Evolutionary conservation across 768 basidiomycete genomes (phyloP).

Genomic region (Trametes villosa): DNA sequence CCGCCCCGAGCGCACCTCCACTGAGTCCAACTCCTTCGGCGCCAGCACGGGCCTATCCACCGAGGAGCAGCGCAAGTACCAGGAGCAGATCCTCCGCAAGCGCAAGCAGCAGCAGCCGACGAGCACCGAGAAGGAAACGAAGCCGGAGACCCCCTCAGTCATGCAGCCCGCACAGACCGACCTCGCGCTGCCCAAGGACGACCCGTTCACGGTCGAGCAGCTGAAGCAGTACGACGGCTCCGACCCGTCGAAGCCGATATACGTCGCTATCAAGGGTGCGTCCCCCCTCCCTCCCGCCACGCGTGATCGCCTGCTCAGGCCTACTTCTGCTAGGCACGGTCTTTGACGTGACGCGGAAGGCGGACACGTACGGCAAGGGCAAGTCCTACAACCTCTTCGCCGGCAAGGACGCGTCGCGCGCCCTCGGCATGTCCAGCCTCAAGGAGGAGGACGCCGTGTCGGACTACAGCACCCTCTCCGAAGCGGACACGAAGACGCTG

Average conservation of each 20-base stretch:
- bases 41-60: constrained; percentile 11
- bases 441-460: constrained; percentile 84
- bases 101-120: constrained; percentile 30
- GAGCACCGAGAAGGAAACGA: constrained; percentile 22
- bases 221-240: constrained; percentile 76
- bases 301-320: neutral
- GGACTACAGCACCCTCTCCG: constrained; percentile 79
- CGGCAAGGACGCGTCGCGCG: constrained; percentile 91
- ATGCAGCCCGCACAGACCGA: constrained; percentile 71
- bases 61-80: constrained; percentile 22
- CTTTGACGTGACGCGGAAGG: constrained; percentile 87
- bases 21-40: constrained; percentile 15
- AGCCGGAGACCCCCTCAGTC: constrained; percentile 52
- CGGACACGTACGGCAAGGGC: constrained; percentile 87
- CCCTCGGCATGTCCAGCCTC: constrained; percentile 87
- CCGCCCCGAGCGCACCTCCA: constrained; percentile 2
- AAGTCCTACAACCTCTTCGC: constrained; percentile 84
- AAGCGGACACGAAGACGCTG: constrained; percentile 76
- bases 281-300: neutral
- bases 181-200: constrained; percentile 72
- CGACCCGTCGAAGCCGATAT: constrained; percentile 70
- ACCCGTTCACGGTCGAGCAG: constrained; percentile 72
- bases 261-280: constrained; percentile 90
- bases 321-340: constrained; percentile 60
- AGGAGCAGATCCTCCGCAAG: constrained; percentile 22